These are phyloP conservation scores for Pyrenophora teres DNA, from an alignment of 2,329 filamentous ascomycete genomes.

Conservation along the genomic window DNA sequence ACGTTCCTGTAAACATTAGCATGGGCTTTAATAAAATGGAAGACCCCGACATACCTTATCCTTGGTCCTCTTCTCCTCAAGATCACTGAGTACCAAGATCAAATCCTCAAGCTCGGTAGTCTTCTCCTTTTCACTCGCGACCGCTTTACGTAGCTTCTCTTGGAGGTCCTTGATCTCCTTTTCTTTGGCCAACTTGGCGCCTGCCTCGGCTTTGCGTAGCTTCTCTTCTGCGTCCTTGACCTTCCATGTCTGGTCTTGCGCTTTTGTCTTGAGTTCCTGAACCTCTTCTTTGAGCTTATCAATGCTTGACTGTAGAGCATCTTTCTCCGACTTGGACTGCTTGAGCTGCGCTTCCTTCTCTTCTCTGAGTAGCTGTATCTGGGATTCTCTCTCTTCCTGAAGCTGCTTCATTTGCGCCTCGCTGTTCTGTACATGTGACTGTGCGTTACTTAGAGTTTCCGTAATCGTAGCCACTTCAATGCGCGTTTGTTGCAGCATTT, in stretches of 20 bases:
- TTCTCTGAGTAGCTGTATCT: constrained; percentile 31
- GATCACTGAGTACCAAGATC: constrained; percentile 54
- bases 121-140: constrained; percentile 48
- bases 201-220: constrained; percentile 36
- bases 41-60: constrained; percentile 42
- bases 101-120: constrained; percentile 55
- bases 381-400: constrained; percentile 19
- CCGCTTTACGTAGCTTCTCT: constrained; percentile 49
- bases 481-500: constrained; percentile 30
- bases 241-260: constrained; percentile 50
- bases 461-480: constrained; percentile 32
- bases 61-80: constrained; percentile 51
- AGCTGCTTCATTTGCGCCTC: constrained; percentile 46
- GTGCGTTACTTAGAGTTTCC: constrained; percentile 29
- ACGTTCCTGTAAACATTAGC: constrained; percentile 46
- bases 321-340: constrained; percentile 6
- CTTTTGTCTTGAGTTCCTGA: constrained; percentile 46
- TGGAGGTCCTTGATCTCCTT: constrained; percentile 51
- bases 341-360: neutral
- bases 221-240: constrained; percentile 56
- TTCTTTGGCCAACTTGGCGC: constrained; percentile 10
- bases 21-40: neutral
- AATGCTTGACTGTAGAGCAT: constrained; percentile 22
- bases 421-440: constrained; percentile 30
- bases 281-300: constrained; percentile 20